Conservation (phyloP, 805 yeast species). For the Ogataea polymorpha region DNA sequence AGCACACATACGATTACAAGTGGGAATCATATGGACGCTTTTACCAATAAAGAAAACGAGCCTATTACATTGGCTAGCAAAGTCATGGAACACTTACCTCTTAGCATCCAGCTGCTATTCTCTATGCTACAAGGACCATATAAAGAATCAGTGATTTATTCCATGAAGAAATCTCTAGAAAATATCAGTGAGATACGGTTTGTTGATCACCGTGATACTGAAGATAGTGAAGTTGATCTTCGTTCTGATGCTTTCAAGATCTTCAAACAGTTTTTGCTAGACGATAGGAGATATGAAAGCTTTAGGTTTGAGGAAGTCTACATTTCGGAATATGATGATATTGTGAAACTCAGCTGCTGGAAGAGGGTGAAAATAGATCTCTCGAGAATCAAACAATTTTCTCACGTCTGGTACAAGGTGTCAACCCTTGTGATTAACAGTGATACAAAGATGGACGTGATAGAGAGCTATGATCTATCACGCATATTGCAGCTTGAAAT, state of each 20-base stretch:
- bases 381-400: background rate
- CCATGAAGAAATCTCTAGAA: conserved; percentile 1
- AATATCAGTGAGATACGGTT: conserved; percentile 1
- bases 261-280: background rate
- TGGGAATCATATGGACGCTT: background rate
- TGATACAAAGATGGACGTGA: background rate
- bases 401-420: background rate
- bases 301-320: background rate
- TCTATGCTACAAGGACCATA: conserved; percentile 6
- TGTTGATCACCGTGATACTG: conserved; percentile 1
- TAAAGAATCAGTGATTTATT: background rate
- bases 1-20: background rate
- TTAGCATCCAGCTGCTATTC: conserved; percentile 10
- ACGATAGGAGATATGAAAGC: background rate
- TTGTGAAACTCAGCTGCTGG: background rate
- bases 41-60: background rate
- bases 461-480: background rate
- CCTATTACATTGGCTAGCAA: background rate
- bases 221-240: conserved; percentile 1
- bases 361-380: background rate
- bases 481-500: background rate
- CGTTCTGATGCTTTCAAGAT: background rate
- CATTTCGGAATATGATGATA: background rate
- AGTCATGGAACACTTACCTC: conserved; percentile 10
- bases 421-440: background rate